Conservation (phyloP, 139 green algal species). For the Astrephomene gubernaculifera region DNA sequence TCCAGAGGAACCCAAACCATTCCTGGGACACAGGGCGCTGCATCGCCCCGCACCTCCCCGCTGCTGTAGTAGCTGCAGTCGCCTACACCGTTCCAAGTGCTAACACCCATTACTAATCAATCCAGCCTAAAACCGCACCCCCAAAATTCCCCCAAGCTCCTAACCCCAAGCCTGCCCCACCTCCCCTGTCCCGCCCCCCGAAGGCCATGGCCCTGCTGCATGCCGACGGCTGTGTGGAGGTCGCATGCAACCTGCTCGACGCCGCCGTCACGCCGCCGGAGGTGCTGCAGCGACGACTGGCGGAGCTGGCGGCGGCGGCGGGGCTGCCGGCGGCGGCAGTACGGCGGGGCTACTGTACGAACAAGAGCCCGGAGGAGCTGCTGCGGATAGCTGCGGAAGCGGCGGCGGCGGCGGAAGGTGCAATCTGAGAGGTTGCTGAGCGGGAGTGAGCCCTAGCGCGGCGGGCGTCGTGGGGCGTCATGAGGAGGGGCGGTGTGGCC, state of each 20-base stretch:
- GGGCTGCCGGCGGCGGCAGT: neutral
- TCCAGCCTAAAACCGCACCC: no score
- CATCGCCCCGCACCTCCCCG: neutral
- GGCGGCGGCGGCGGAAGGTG: neutral
- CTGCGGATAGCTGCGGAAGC: neutral
- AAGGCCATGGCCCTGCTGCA: constrained; percentile 85
- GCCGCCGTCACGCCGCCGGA: neutral
- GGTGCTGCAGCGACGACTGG: constrained; percentile 1
- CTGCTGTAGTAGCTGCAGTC: no score
- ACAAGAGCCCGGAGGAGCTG: constrained; percentile 26
- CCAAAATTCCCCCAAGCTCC: neutral
- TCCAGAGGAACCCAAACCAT: neutral
- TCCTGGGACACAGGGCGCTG: neutral
- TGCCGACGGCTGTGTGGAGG: constrained; percentile 63
- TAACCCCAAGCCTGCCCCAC: neutral
- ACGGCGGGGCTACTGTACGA: constrained; percentile 23
- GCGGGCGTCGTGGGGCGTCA: no score
- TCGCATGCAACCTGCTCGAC: constrained; percentile 88
- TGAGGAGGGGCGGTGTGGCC: no score
- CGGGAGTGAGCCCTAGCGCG: no score
- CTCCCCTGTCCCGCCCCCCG: neutral
- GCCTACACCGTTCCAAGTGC: neutral
- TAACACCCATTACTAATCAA: no score
- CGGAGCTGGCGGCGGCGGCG: neutral
- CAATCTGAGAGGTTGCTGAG: no score